phyloP scores from a whole-genome alignment of 805 yeast species.

The Kodamaea hsintzibuensis region DNA sequence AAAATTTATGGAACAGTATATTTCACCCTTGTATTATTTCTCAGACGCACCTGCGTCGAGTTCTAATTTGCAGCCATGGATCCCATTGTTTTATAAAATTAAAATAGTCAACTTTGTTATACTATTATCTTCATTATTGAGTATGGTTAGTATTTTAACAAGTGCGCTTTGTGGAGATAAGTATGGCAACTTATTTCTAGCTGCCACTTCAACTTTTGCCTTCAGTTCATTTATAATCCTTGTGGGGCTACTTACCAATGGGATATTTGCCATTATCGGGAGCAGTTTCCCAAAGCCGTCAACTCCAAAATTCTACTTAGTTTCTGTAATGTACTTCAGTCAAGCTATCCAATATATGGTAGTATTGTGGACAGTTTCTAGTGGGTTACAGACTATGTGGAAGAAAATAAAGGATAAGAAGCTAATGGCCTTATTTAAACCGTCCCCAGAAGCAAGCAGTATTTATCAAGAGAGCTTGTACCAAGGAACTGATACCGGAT shows the following conservation, averaged over 20 bases:
- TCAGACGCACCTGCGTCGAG: conserved; percentile 7
- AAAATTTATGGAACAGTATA: not conserved
- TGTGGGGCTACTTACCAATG: not conserved
- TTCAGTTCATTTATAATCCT: not conserved
- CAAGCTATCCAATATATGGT: not conserved
- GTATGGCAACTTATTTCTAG: not conserved
- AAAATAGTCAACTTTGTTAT: conserved; percentile 17
- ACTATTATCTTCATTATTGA: not conserved
- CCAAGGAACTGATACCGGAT: not conserved
- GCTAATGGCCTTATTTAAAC: conserved; percentile 10
- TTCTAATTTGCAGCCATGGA: conserved; percentile 11
- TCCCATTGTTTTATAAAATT: conserved; percentile 2
- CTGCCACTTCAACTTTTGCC: not conserved
- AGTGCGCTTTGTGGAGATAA: not conserved
- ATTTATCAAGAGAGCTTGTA: not conserved
- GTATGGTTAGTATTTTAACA: not conserved
- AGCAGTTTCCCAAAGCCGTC: not conserved
- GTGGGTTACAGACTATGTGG: conserved; percentile 2
- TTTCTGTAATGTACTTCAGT: not conserved
- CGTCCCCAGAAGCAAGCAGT: conserved; percentile 7
- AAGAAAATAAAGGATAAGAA: conserved; percentile 10
- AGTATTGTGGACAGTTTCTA: conserved; percentile 2
- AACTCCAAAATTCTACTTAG: not conserved
- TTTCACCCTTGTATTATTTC: not conserved
- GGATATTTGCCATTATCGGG: not conserved